phyloP scores from a whole-genome alignment of 2,329 filamentous ascomycete genomes.

The Malbranchea cinnamomea region DNA sequence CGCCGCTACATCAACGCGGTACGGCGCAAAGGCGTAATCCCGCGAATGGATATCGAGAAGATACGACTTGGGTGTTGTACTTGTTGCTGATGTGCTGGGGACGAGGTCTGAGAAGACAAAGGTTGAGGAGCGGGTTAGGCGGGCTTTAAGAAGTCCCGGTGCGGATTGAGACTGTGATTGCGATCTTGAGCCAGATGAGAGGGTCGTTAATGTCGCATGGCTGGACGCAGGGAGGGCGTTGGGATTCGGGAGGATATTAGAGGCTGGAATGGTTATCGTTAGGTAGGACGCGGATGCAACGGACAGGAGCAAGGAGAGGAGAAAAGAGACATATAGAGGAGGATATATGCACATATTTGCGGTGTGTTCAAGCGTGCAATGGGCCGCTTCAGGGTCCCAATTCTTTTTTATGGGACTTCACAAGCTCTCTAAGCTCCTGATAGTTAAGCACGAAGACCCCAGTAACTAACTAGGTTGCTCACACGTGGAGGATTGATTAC shows the following conservation, averaged over 20 bases:
- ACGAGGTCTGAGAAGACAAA: slow-evolving; percentile 64
- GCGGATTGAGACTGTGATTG: slow-evolving; percentile 29
- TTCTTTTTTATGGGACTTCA: too few relatives aligned
- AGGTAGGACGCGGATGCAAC: slow-evolving; percentile 14
- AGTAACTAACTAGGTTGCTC: too few relatives aligned
- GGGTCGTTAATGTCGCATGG: slow-evolving; percentile 36
- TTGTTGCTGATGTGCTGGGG: slow-evolving; percentile 14
- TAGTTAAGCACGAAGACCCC: too few relatives aligned
- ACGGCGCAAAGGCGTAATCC: slow-evolving; percentile 60
- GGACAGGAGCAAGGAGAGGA: slow-evolving; percentile 12
- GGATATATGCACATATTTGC: slow-evolving; percentile 11
- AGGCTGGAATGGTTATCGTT: slow-evolving; percentile 25
- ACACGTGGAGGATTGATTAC: too few relatives aligned
- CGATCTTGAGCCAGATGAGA: slow-evolving; percentile 29
- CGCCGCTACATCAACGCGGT: slow-evolving; percentile 53
- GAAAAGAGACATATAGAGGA: slow-evolving; percentile 5
- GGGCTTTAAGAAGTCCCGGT: slow-evolving; percentile 46
- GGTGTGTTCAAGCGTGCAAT: too few relatives aligned
- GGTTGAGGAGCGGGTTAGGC: slow-evolving; percentile 51
- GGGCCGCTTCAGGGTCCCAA: too few relatives aligned
- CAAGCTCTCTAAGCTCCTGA: too few relatives aligned
- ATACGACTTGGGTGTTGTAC: slow-evolving; percentile 45
- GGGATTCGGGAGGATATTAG: slow-evolving; percentile 30
- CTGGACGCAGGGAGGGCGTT: slow-evolving; percentile 29
- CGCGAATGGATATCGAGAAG: slow-evolving; percentile 65